phyloP scores from a whole-genome alignment of 129 eudicot species.

The Cynara cardunculus region DNA sequence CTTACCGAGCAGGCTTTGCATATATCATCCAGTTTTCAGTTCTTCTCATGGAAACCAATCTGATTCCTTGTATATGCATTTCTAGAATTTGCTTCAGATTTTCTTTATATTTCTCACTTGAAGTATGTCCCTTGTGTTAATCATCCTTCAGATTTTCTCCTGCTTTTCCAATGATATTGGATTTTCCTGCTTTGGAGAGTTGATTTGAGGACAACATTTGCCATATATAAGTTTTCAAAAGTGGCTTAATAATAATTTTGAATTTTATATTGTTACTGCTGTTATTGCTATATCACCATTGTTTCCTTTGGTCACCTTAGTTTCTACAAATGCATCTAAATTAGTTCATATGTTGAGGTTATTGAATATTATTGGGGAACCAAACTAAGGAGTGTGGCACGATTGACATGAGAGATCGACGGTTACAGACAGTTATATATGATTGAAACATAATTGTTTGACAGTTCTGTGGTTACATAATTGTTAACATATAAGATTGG shows the following conservation, averaged over 20 bases:
- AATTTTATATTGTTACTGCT: background rate
- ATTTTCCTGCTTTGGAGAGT: background rate
- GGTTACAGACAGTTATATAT: too few relatives aligned
- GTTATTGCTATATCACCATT: background rate
- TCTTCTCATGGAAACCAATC: background rate
- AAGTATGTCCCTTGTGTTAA: slow-evolving; percentile 7
- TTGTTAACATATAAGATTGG: too few relatives aligned
- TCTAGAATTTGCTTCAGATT: background rate
- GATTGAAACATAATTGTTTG: too few relatives aligned
- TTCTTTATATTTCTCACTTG: background rate
- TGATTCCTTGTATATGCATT: background rate
- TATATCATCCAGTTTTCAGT: background rate
- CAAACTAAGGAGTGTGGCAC: background rate
- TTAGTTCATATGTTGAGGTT: background rate
- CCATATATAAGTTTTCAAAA: background rate
- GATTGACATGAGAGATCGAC: too few relatives aligned
- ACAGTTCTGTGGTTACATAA: too few relatives aligned
- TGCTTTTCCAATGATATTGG: background rate
- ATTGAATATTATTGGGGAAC: background rate
- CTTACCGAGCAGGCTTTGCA: background rate
- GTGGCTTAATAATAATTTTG: background rate
- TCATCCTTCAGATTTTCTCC: background rate
- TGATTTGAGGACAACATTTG: background rate
- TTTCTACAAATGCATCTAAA: background rate
- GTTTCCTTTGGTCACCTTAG: background rate